Percentiles rank a stretch among this genome's conserved stretches.
Evolutionary conservation across 164 flowering plant species (phyloP).

Genomic region (Protea cynaroides): DNA sequence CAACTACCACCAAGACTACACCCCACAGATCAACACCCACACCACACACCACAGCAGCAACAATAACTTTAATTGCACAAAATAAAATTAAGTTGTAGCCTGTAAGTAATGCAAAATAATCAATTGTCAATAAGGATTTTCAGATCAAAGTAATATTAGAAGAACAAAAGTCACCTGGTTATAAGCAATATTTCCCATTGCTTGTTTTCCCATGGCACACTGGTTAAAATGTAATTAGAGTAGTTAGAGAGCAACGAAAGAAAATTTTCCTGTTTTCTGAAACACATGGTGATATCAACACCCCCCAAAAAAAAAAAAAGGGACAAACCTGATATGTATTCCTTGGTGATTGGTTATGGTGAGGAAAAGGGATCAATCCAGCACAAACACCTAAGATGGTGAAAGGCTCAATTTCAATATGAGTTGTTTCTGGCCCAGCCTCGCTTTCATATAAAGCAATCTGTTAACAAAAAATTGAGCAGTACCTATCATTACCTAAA

Average conservation of each 20-base stretch:
- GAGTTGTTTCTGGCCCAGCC: constrained; percentile 66
- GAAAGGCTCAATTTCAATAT: constrained; percentile 96
- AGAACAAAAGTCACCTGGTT: constrained; percentile 61
- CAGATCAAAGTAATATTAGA: neutral
- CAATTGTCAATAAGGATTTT: no score
- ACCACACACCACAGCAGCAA: no score
- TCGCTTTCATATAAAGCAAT: constrained; percentile 88
- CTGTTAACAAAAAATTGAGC: constrained; percentile 24
- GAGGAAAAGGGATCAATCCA: constrained; percentile 92
- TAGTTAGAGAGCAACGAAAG: constrained; percentile 1
- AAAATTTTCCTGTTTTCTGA: neutral
- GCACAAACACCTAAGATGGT: constrained; percentile 91
- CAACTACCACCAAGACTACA: no score
- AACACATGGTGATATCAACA: neutral
- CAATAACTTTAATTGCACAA: no score
- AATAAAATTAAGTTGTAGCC: no score
- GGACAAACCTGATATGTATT: constrained; percentile 88
- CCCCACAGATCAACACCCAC: no score
- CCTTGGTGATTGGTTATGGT: constrained; percentile 98
- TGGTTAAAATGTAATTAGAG: constrained; percentile 13
- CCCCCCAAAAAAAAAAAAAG: neutral
- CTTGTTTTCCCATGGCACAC: constrained; percentile 99
- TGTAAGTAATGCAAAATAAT: no score
- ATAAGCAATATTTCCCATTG: constrained; percentile 98
- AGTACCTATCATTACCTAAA: neutral